Evolutionary conservation across 164 flowering plant species (phyloP).

Genomic region (Brasenia schreberi): DNA sequence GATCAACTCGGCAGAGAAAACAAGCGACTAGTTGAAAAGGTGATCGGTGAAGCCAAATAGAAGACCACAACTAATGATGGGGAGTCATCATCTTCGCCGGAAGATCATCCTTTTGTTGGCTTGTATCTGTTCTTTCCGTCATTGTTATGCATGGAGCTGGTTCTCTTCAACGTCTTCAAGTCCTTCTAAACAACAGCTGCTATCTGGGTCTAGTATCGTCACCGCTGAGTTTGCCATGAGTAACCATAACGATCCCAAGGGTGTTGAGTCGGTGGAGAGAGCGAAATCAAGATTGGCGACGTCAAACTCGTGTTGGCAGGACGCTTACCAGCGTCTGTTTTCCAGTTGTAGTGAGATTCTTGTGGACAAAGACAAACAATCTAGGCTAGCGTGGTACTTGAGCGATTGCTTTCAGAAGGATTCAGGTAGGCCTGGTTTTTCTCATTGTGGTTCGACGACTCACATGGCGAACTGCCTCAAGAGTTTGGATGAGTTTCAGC

Average conservation of each 20-base stretch:
- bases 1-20: too few species aligned
- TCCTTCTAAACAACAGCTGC: background rate
- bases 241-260: conserved; percentile 23
- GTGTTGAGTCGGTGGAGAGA: conserved; percentile 27
- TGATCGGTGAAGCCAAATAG: too few species aligned
- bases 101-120: conserved; percentile 5
- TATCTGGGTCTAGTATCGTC: conserved; percentile 2
- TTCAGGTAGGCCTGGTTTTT: conserved; percentile 50
- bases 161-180: conserved; percentile 20
- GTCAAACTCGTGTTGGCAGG: conserved; percentile 55
- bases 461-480: conserved; percentile 43
- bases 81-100: too few species aligned
- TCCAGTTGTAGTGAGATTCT: conserved; percentile 51
- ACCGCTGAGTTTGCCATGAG: conserved; percentile 52
- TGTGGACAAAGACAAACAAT: conserved; percentile 41
- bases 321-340: conserved; percentile 51
- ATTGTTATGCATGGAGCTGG: conserved; percentile 31
- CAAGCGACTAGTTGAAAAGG: too few species aligned
- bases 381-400: conserved; percentile 67
- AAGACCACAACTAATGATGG: too few species aligned
- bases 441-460: conserved; percentile 34
- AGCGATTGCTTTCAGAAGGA: conserved; percentile 72
- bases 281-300: conserved; percentile 29
- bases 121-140: conserved; percentile 10
- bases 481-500: conserved; percentile 30